Base-by-base conservation (phyloP, 1,284 basidiomycete genomes). In the Microbotryomycetes sp. region DNA sequence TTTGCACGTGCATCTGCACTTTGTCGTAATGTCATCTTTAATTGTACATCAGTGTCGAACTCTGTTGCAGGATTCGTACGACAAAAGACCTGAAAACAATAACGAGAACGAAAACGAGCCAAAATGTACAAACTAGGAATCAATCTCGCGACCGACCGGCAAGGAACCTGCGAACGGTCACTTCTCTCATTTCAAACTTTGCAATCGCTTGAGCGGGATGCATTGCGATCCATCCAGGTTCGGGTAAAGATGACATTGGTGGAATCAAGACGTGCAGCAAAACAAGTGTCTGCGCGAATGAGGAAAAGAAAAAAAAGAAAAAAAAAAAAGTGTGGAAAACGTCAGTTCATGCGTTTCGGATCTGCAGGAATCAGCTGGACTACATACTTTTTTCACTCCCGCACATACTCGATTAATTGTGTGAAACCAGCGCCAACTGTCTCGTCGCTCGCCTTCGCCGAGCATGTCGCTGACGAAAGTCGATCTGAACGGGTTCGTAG, bases 321-420 rank as follows among this genome's bases (percentile, higher is more conserved):
- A 27, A 55, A 50, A 35, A 51, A 26, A 52, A 7, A 21, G n/a
- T 30, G 30, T 26, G 2, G 24, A 13, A 31, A 29, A 41, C 49
- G 49, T n/a, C n/a, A n/a, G n/a, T n/a, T n/a, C n/a, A n/a, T n/a
- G n/a, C n/a, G n/a, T n/a, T n/a, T n/a, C n/a, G n/a, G n/a, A n/a
- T n/a, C n/a, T n/a, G n/a, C n/a, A n/a, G n/a, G n/a, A n/a, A n/a
- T n/a, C n/a, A n/a, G n/a, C n/a, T n/a, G n/a, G n/a, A n/a, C n/a
- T n/a, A n/a, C n/a, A 11, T 50, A 86, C 92, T 83, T 99, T 99
- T 78, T 92, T 91, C 2, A 98, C 96, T 74, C 97, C 91, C 0
- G 89, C 87, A 75, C 97, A 97, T 21, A 98, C 94, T 26, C 96
- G 85, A 73, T 97, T 98, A 62, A 97, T 83, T 2, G 96, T 98